Conservation (phyloP, 441 rosid genomes). For the Pelargonium citronellum region DNA sequence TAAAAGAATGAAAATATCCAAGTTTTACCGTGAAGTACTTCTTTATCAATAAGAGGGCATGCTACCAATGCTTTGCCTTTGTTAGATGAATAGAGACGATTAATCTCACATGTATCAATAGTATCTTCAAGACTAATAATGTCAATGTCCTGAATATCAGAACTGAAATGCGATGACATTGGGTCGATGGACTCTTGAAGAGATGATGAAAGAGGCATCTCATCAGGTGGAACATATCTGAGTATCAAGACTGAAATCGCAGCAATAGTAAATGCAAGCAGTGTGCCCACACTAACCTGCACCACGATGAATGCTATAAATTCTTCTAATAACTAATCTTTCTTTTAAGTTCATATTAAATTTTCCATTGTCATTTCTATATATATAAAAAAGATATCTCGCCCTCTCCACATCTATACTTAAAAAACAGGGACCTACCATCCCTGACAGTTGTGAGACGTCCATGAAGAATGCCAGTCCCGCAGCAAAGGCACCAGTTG, state of each 20-base stretch:
- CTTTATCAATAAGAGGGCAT: constrained; percentile 43
- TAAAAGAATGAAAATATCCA: too few species aligned
- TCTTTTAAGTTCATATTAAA: background rate
- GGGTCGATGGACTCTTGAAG: constrained; percentile 40
- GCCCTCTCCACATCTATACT: background rate
- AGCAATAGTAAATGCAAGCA: constrained; percentile 77
- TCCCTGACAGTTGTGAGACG: constrained; percentile 76
- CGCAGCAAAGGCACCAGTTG: constrained; percentile 58
- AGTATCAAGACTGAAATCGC: constrained; percentile 72
- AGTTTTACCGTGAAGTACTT: constrained; percentile 34
- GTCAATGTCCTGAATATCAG: constrained; percentile 20
- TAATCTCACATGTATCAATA: constrained; percentile 30
- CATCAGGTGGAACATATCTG: constrained; percentile 75
- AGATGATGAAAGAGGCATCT: constrained; percentile 56
- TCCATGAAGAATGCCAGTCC: constrained; percentile 75
- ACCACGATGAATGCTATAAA: background rate
- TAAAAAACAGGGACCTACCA: constrained; percentile 40
- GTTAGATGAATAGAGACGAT: constrained; percentile 23
- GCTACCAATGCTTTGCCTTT: constrained; percentile 27
- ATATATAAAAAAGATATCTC: background rate
- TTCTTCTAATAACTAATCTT: background rate
- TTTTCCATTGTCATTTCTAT: background rate
- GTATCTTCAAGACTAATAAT: constrained; percentile 15
- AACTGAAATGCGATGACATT: constrained; percentile 19
- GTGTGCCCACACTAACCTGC: constrained; percentile 89